Conservation (phyloP, 2,329 filamentous ascomycete genomes). For the Albifimbria verrucaria region DNA sequence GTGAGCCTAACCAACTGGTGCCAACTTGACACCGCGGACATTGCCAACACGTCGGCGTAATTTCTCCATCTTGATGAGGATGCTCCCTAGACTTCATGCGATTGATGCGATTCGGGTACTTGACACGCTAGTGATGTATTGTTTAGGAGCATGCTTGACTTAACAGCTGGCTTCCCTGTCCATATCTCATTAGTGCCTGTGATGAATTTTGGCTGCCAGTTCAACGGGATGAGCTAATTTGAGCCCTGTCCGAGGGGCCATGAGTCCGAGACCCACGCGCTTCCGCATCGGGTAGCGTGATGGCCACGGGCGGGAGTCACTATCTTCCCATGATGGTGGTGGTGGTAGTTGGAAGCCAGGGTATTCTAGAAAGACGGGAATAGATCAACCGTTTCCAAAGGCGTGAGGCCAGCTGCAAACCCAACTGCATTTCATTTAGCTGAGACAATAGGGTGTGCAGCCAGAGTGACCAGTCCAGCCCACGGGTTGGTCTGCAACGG, state of each 20-base stretch:
- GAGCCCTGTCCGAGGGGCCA: not conserved
- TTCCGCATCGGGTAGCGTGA: not conserved
- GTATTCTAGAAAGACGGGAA: constrained; percentile 10
- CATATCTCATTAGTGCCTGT: too few species aligned
- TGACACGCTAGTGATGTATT: too few species aligned
- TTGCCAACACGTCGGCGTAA: too few species aligned
- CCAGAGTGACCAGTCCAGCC: not conserved
- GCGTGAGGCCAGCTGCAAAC: not conserved
- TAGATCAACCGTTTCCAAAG: constrained; percentile 5
- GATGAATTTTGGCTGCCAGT: too few species aligned
- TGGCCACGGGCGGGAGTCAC: not conserved
- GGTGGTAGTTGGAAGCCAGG: not conserved
- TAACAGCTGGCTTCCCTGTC: too few species aligned
- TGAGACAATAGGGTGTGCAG: not conserved
- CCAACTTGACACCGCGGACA: too few species aligned
- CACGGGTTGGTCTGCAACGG: not conserved
- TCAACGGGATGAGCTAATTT: not conserved
- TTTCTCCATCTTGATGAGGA: too few species aligned
- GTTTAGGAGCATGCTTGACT: too few species aligned
- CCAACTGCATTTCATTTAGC: not conserved
- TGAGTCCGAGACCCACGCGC: not conserved
- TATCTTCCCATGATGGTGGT: too few species aligned
- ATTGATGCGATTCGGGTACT: too few species aligned
- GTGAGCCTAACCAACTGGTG: too few species aligned
- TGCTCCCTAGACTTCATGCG: too few species aligned